Percentiles rank a stretch among this genome's conserved stretches.
These are phyloP conservation scores for Leptographium lundbergii DNA, from an alignment of 2,329 filamentous ascomycete species.

Conservation along the genomic window DNA sequence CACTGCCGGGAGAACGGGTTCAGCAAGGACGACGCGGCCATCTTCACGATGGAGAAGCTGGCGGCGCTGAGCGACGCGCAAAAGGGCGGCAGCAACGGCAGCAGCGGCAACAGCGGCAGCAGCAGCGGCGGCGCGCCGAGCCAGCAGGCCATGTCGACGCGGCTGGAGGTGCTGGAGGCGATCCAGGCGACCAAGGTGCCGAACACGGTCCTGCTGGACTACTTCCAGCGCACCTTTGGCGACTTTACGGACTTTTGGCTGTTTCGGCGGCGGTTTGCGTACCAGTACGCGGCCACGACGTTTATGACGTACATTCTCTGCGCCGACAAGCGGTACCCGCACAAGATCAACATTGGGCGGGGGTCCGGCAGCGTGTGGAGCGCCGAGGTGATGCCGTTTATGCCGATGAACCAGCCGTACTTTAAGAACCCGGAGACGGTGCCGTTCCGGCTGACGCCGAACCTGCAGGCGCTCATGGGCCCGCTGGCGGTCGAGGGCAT, in stretches of 20 bases:
- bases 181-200: slow-evolving; percentile 93
- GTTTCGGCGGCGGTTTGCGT: slow-evolving; percentile 93
- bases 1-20: slow-evolving; percentile 79
- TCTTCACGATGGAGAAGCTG: slow-evolving; percentile 93
- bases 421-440: slow-evolving; percentile 95
- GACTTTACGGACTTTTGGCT: slow-evolving; percentile 94
- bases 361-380: slow-evolving; percentile 91
- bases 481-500: slow-evolving; percentile 93
- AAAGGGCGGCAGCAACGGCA: slow-evolving; percentile 7
- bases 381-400: slow-evolving; percentile 81
- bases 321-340: slow-evolving; percentile 91
- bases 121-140: slow-evolving; percentile 45
- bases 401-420: slow-evolving; percentile 71
- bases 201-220: slow-evolving; percentile 68
- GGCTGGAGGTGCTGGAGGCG: slow-evolving; percentile 83
- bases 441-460: slow-evolving; percentile 93
- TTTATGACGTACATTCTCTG: slow-evolving; percentile 99
- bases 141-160: slow-evolving; percentile 58
- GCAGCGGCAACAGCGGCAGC: slow-evolving; percentile 30
- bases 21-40: slow-evolving; percentile 87
- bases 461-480: slow-evolving; percentile 91
- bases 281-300: slow-evolving; percentile 86
- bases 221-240: slow-evolving; percentile 79
- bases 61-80: slow-evolving; percentile 61
- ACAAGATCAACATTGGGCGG: slow-evolving; percentile 86